phyloP scores from a whole-genome alignment of 768 basidiomycete genomes.

The Sutorius australiensis region DNA sequence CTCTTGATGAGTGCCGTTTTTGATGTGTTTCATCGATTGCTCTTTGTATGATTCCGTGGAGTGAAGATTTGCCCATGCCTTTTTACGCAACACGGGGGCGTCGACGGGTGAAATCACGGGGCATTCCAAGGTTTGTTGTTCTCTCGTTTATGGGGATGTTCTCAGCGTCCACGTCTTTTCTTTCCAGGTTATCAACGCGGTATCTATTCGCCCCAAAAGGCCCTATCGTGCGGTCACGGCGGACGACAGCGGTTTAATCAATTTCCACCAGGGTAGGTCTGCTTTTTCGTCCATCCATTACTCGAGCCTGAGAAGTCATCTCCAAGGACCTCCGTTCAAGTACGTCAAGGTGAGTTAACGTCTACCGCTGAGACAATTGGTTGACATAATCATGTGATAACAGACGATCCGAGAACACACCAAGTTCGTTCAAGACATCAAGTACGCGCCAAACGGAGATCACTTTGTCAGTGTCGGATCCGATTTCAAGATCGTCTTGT shows the following conservation, averaged over 20 bases:
- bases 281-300: neutral
- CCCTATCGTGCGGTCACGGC: slow-evolving; percentile 91
- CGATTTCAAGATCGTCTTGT: slow-evolving; percentile 82
- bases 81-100: slow-evolving; percentile 79
- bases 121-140: slow-evolving; percentile 68
- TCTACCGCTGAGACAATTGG: neutral
- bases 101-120: slow-evolving; percentile 87
- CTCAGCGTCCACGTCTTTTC: neutral
- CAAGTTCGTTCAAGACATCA: slow-evolving; percentile 89
- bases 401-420: slow-evolving; percentile 87
- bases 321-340: slow-evolving; percentile 77
- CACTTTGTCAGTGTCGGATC: slow-evolving; percentile 87
- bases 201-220: slow-evolving; percentile 81
- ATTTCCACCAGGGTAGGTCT: slow-evolving; percentile 71
- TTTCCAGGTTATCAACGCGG: slow-evolving; percentile 74
- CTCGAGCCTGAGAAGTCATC: neutral
- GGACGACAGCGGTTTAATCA: slow-evolving; percentile 75
- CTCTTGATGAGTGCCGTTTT: neutral
- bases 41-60: neutral
- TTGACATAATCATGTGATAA: neutral
- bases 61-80: slow-evolving; percentile 73
- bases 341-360: slow-evolving; percentile 62
- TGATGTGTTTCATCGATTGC: neutral
- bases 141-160: neutral
- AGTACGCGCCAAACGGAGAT: slow-evolving; percentile 76